These are phyloP conservation scores for Sporothrix euskadiensis DNA, from an alignment of 2,329 filamentous ascomycete species.

Conservation along the genomic window DNA sequence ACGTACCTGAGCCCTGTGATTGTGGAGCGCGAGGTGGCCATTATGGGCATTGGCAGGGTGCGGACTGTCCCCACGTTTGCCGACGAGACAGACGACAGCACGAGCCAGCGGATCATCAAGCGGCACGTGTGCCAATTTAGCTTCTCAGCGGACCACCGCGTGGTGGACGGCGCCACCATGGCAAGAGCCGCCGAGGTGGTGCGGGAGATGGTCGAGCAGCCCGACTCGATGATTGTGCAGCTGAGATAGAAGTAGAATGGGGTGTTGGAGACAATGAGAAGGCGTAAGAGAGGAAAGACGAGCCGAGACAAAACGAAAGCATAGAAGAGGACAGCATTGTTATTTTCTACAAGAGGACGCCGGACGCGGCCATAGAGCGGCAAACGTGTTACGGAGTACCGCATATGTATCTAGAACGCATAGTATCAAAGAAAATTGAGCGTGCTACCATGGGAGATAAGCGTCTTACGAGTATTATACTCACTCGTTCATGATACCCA, in stretches of 20 bases:
- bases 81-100: constrained; percentile 52
- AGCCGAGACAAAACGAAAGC: not conserved
- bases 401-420: constrained; percentile 20
- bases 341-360: not conserved
- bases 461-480: not conserved
- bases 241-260: constrained; percentile 54
- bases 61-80: constrained; percentile 79
- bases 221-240: constrained; percentile 83
- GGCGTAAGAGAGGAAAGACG: not conserved
- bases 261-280: not conserved
- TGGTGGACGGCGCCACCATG: constrained; percentile 93
- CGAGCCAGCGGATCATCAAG: constrained; percentile 66
- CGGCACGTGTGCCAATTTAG: constrained; percentile 87
- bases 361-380: not conserved
- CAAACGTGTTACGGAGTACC: not conserved
- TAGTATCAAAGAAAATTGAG: constrained; percentile 11
- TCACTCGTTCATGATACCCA: not conserved
- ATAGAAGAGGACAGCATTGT: not conserved
- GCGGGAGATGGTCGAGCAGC: constrained; percentile 74
- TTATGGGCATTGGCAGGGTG: constrained; percentile 82
- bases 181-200: constrained; percentile 85
- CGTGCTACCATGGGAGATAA: not conserved
- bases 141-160: constrained; percentile 93
- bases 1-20: constrained; percentile 91
- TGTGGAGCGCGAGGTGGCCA: constrained; percentile 86